Percentiles rank a stretch among this genome's conserved stretches.
Evolutionary conservation across 2,329 filamentous ascomycete species (phyloP).

Genomic region (Elsinoe fawcettii): DNA sequence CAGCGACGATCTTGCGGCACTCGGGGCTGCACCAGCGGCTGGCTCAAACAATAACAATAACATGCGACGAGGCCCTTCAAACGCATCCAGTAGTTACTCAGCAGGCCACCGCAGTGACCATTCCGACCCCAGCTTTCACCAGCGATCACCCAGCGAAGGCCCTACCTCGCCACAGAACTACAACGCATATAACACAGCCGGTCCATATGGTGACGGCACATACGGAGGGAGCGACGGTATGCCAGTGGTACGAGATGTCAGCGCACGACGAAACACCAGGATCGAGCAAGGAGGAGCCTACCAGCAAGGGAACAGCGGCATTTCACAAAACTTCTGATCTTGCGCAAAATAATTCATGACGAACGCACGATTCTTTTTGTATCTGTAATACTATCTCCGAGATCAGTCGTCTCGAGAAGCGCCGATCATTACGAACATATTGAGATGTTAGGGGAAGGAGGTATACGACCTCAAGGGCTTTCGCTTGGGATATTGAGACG

Average conservation of each 20-base stretch:
- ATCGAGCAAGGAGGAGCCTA: conserved; percentile 88
- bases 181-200: conserved; percentile 46
- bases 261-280: conserved; percentile 82
- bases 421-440: conserved; percentile 1
- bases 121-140: conserved; percentile 30
- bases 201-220: conserved; percentile 48
- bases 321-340: conserved; percentile 77
- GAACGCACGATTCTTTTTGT: conserved; percentile 12
- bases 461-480: not conserved
- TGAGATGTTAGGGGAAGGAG: not conserved
- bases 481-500: not conserved
- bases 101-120: conserved; percentile 64
- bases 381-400: conserved; percentile 12
- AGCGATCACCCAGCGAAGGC: conserved; percentile 37
- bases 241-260: conserved; percentile 87
- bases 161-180: conserved; percentile 43
- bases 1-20: conserved; percentile 73
- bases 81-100: conserved; percentile 94
- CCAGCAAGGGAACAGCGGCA: conserved; percentile 82
- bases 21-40: conserved; percentile 60
- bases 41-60: conserved; percentile 60
- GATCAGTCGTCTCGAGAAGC: conserved; percentile 8
- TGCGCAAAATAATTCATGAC: conserved; percentile 7
- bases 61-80: conserved; percentile 83
- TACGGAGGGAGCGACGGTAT: conserved; percentile 53